Percentiles rank a stretch among this genome's conserved stretches.
Evolutionary conservation across 1,139 yeast genomes (phyloP).

Genomic region (Ogataea hybrid): DNA sequence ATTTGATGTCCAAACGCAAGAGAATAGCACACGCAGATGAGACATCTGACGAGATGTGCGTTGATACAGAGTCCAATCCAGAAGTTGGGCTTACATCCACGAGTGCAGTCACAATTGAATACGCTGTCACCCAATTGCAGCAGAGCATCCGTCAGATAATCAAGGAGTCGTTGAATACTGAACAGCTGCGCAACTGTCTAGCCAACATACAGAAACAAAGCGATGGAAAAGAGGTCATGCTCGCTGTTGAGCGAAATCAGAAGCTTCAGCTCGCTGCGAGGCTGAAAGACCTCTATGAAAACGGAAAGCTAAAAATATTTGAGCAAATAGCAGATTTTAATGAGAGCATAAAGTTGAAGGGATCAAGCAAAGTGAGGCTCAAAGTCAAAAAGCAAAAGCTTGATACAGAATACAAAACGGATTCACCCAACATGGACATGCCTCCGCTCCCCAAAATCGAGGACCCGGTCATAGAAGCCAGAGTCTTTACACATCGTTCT

Average conservation of each 20-base stretch:
- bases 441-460: slow-evolving; percentile 73
- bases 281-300: slow-evolving; percentile 51
- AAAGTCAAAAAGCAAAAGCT: slow-evolving; percentile 13
- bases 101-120: slow-evolving; percentile 41
- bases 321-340: slow-evolving; percentile 33
- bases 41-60: no score
- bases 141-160: slow-evolving; percentile 52
- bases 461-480: slow-evolving; percentile 55
- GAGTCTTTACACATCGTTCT: slow-evolving; percentile 85
- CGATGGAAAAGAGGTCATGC: slow-evolving; percentile 33
- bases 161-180: slow-evolving; percentile 51
- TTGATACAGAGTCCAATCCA: background rate
- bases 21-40: slow-evolving; percentile 1
- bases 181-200: slow-evolving; percentile 39
- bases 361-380: slow-evolving; percentile 17
- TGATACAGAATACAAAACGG: background rate
- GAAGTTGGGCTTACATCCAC: background rate
- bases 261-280: slow-evolving; percentile 59
- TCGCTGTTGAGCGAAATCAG: slow-evolving; percentile 52
- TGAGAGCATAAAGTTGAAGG: slow-evolving; percentile 23
- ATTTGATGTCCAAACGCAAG: slow-evolving; percentile 1
- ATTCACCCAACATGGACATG: slow-evolving; percentile 30
- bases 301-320: slow-evolving; percentile 41
- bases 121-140: slow-evolving; percentile 48
- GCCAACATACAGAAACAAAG: slow-evolving; percentile 14